These are phyloP conservation scores for Ophiostoma quercus DNA, from an alignment of 2,329 filamentous ascomycete genomes.

Conservation along the genomic window DNA sequence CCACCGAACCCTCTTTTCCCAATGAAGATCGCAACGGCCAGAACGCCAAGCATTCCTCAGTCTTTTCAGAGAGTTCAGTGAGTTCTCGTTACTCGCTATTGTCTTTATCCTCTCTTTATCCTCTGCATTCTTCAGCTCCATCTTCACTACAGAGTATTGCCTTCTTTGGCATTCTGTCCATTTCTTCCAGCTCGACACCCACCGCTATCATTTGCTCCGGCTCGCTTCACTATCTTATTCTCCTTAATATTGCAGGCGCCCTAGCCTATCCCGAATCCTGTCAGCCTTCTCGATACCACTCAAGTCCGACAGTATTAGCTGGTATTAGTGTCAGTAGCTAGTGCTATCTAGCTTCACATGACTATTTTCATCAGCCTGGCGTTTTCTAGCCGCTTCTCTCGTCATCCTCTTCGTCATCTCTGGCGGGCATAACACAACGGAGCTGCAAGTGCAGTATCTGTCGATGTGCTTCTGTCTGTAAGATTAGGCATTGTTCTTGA, in stretches of 20 bases:
- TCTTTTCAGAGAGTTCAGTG: background rate
- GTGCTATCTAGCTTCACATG: background rate
- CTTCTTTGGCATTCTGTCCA: constrained; percentile 3
- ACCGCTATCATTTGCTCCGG: background rate
- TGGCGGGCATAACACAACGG: background rate
- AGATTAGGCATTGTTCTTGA: background rate
- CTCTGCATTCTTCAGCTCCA: background rate
- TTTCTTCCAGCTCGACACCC: background rate
- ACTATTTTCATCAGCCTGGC: background rate
- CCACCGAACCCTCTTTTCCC: background rate
- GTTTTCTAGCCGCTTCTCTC: constrained; percentile 3
- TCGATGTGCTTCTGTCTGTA: background rate
- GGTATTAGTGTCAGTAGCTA: too few species aligned
- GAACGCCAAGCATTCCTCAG: background rate
- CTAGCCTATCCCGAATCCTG: background rate
- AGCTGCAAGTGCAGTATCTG: background rate
- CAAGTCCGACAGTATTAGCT: background rate
- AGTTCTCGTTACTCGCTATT: background rate
- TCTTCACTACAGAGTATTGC: background rate
- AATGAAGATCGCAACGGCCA: constrained; percentile 11
- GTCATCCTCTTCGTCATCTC: background rate
- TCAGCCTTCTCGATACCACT: constrained; percentile 3
- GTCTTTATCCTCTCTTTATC: background rate
- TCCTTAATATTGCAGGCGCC: background rate
- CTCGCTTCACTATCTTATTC: background rate